Evolutionary conservation across 768 basidiomycete species (phyloP).

Genomic region (Boletus bicolor): DNA sequence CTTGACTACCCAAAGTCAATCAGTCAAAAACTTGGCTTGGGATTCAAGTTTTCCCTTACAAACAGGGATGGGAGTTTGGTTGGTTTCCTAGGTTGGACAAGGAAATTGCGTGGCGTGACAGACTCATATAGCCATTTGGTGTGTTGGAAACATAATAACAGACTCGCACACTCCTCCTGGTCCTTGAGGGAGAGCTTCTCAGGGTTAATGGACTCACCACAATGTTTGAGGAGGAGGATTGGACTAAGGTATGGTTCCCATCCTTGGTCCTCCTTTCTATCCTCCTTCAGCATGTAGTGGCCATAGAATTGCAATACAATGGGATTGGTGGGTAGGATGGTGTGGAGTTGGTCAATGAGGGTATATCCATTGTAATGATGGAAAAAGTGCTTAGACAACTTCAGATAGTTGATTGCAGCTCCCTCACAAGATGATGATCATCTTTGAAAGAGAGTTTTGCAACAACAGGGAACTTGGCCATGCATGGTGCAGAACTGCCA

Average conservation of each 20-base stretch:
- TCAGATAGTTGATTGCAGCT: slow-evolving; percentile 28
- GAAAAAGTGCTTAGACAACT: slow-evolving; percentile 29
- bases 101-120: slow-evolving; percentile 40
- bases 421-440: slow-evolving; percentile 37
- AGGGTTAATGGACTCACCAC: slow-evolving; percentile 36
- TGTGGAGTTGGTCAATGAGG: slow-evolving; percentile 26
- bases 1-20: slow-evolving; percentile 49
- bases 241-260: slow-evolving; percentile 29
- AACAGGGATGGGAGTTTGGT: slow-evolving; percentile 18
- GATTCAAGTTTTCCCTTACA: not conserved
- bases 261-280: accelerated
- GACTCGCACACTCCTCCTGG: slow-evolving; percentile 37
- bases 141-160: slow-evolving; percentile 40
- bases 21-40: slow-evolving; percentile 40
- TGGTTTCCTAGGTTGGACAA: slow-evolving; percentile 43
- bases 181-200: slow-evolving; percentile 35
- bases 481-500: slow-evolving; percentile 13
- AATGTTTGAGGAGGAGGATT: slow-evolving; percentile 47
- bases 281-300: slow-evolving; percentile 42
- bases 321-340: slow-evolving; percentile 47
- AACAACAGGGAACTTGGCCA: slow-evolving; percentile 38
- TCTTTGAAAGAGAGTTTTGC: slow-evolving; percentile 42
- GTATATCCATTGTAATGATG: slow-evolving; percentile 28
- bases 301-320: slow-evolving; percentile 65
- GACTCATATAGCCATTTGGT: slow-evolving; percentile 42